Base-by-base conservation (phyloP, 768 basidiomycete genomes). In the Cytidiella melzeri region DNA sequence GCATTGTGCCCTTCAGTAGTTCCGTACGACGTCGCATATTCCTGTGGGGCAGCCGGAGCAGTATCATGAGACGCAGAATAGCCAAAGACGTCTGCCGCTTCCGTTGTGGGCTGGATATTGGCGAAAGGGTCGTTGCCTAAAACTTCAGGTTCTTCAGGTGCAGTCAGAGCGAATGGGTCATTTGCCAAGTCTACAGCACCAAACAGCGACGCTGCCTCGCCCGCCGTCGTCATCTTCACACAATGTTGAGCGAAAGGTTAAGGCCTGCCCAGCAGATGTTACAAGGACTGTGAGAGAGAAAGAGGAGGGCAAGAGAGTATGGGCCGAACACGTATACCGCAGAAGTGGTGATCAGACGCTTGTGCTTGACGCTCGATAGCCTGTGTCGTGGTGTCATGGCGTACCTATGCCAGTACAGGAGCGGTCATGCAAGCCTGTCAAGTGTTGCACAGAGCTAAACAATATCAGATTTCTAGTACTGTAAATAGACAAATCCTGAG, bases 131-230 rank as follows among this genome's bases (percentile, higher is more conserved):
- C 53, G 15, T 54, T 47, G 28, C 44, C 54, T 38, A 21, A n/a
- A 18, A 27, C 12, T 24, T 26, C 19, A 21, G 9, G 25, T 12
- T 47, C 39, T 26, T 57, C 26, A 21, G 49, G 47, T 41, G 51
- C 56, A 28, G 52, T 55, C 37, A 53, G 54, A n/a, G 69, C 58
- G 44, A 76, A 72, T 36, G 67, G 67, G 54, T 70, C 73, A 9
- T 66, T 69, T 27, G 66, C 51, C 18, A 78, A 60, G 61, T 87
- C 84, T 26, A 78, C 77, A 45, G 77, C 67, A 53, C 81, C 85
- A 72, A 92, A 92, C 41, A 92, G 83, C 50, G 85, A 82, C 45
- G 87, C 84, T 28, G 89, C 89, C 56, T 85, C 81, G 71, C 88
- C 86, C 49, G 84, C 79, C 13, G 54, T 52, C 28, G 46, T 41